A percentile compares a stretch with the other conserved stretches of the same genome.
Evolutionary conservation across 768 basidiomycete species (phyloP).

Genomic region (Rickenella mellea): DNA sequence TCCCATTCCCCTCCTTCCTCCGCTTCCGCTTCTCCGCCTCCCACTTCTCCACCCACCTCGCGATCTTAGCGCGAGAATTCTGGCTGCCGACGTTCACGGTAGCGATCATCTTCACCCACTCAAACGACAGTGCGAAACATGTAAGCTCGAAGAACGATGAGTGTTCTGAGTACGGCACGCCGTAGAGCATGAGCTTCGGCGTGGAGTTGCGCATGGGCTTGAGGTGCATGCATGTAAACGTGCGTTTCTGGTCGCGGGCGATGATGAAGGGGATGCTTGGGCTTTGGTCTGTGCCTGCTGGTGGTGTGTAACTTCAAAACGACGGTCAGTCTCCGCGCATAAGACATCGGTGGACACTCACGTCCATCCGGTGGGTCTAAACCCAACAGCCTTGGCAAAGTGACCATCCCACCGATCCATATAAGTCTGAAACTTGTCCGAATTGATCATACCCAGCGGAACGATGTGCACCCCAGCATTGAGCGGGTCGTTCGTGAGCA

Average conservation of each 20-base stretch:
- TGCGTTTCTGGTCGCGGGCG: constrained; percentile 48
- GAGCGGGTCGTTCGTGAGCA: constrained; percentile 70
- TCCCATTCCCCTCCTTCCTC: constrained; percentile 21
- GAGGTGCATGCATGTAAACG: constrained; percentile 64
- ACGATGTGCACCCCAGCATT: constrained; percentile 80
- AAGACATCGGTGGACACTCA: constrained; percentile 30
- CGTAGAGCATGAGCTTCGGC: constrained; percentile 59
- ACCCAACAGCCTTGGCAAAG: constrained; percentile 68
- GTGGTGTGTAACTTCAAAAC: constrained; percentile 47
- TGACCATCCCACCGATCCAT: constrained; percentile 61
- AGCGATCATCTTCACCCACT: constrained; percentile 85
- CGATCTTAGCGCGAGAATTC: constrained; percentile 72
- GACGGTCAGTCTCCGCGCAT: not conserved
- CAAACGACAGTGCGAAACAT: constrained; percentile 85
- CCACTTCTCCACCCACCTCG: constrained; percentile 85
- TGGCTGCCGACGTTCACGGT: constrained; percentile 85
- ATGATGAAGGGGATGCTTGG: constrained; percentile 67
- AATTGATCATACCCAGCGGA: constrained; percentile 64
- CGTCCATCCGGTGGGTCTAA: constrained; percentile 97
- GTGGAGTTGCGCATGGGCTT: constrained; percentile 66
- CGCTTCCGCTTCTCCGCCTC: constrained; percentile 66
- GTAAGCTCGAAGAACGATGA: constrained; percentile 93
- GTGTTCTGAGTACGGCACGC: constrained; percentile 91
- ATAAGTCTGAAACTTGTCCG: constrained; percentile 72
- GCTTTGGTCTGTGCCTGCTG: constrained; percentile 49